These are phyloP conservation scores for Prototheca cutis DNA, from an alignment of 163 green algal genomes.

Conservation along the genomic window DNA sequence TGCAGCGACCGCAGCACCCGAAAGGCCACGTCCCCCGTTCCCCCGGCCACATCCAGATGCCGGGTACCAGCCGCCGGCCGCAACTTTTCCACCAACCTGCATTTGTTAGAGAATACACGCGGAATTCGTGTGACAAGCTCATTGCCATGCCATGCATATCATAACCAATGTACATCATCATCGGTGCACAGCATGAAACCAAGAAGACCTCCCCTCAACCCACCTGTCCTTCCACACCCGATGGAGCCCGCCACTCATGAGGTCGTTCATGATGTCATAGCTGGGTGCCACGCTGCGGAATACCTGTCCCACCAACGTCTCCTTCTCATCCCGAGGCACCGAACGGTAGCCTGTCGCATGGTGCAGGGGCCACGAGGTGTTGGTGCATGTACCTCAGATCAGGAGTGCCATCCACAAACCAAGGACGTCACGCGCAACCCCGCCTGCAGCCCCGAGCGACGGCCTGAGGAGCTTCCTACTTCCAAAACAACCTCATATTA, in stretches of 20 bases:
- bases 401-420: no score
- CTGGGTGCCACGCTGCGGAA: slow-evolving; percentile 81
- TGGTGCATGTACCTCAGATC: no score
- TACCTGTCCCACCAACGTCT: slow-evolving; percentile 63
- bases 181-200: background rate
- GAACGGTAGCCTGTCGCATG: slow-evolving; percentile 58
- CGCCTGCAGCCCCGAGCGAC: no score
- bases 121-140: slow-evolving; percentile 1
- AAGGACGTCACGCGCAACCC: no score
- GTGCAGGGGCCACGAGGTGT: no score
- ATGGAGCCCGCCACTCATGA: slow-evolving; percentile 94
- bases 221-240: slow-evolving; percentile 80
- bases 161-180: background rate
- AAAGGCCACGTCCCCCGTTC: slow-evolving; percentile 93
- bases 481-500: no score
- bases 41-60: slow-evolving; percentile 95
- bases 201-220: background rate
- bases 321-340: slow-evolving; percentile 22
- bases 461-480: no score
- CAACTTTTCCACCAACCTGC: slow-evolving; percentile 69
- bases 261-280: slow-evolving; percentile 99
- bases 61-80: slow-evolving; percentile 69
- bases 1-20: slow-evolving; percentile 65
- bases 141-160: background rate
- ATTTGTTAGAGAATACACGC: background rate